Conservation (phyloP, 2,329 filamentous ascomycete genomes). For the Aspergillus aculeatus region DNA sequence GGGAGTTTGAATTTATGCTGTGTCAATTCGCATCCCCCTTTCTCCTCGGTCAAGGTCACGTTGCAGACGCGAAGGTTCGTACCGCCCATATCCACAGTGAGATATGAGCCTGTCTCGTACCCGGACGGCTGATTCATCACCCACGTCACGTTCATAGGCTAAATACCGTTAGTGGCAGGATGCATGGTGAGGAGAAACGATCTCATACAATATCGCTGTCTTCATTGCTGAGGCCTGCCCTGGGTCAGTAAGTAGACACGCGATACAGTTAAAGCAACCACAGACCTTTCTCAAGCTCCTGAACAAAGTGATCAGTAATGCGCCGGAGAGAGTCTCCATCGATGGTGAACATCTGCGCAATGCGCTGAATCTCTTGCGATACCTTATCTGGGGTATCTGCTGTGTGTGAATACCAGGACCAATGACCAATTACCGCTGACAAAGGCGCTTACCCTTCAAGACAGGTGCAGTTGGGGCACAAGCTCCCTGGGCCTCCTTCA, state of each 20-base stretch:
- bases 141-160: conserved; percentile 89
- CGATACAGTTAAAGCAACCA: no score
- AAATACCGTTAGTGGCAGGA: not conserved
- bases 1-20: conserved; percentile 88
- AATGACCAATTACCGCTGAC: not conserved
- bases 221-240: not conserved
- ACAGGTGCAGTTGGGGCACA: not conserved
- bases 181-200: not conserved
- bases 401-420: not conserved
- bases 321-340: conserved; percentile 71
- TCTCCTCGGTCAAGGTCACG: conserved; percentile 73
- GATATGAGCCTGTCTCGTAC: conserved; percentile 73
- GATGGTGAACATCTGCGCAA: conserved; percentile 62
- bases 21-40: conserved; percentile 78
- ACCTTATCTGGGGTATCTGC: not conserved
- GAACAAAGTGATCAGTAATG: conserved; percentile 81
- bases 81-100: conserved; percentile 86
- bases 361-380: not conserved
- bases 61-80: conserved; percentile 88
- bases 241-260: not conserved
- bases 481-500: conserved; percentile 1
- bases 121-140: conserved; percentile 78
- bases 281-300: conserved; percentile 63
- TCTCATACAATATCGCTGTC: conserved; percentile 2
- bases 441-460: not conserved